These are phyloP conservation scores for Penicillium sp. DNA, from an alignment of 2,329 filamentous ascomycete genomes.

Conservation along the genomic window DNA sequence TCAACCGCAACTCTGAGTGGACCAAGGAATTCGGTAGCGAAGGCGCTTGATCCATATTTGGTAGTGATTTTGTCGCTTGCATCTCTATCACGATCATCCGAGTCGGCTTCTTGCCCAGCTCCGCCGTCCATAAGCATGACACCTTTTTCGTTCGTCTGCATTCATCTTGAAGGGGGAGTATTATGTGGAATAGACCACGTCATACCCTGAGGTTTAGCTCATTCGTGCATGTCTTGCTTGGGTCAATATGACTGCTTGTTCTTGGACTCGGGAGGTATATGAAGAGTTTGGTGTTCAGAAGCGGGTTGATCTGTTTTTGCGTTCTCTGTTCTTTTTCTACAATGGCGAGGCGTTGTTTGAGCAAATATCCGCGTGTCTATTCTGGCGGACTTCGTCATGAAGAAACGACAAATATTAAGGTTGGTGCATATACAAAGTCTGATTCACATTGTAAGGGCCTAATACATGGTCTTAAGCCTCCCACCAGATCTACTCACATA, in stretches of 20 bases:
- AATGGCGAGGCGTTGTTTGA: slow-evolving; percentile 32
- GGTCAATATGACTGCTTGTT: not conserved
- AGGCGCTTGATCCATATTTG: slow-evolving; percentile 56
- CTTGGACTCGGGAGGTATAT: slow-evolving; percentile 2
- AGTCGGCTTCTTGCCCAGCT: not conserved
- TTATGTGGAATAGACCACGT: slow-evolving; percentile 2
- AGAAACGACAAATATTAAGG: slow-evolving; percentile 7
- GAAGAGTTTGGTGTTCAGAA: slow-evolving; percentile 33
- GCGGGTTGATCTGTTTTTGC: slow-evolving; percentile 20
- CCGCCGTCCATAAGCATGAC: not conserved
- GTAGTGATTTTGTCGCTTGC: not conserved
- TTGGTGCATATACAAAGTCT: slow-evolving; percentile 7
- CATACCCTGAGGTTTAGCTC: not conserved
- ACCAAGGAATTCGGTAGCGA: slow-evolving; percentile 95
- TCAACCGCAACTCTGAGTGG: slow-evolving; percentile 85
- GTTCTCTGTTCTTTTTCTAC: slow-evolving; percentile 16
- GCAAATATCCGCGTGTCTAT: slow-evolving; percentile 23
- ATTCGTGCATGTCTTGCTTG: slow-evolving; percentile 9
- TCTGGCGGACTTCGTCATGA: slow-evolving; percentile 7
- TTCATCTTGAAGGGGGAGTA: not conserved
- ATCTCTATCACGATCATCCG: not conserved
- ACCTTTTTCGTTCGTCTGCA: not conserved
- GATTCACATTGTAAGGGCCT: not conserved
- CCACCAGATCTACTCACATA: not conserved
- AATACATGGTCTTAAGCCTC: not conserved